Conservation (phyloP, 23 red algal species). For the Cyanidioschyzon merolae region DNA sequence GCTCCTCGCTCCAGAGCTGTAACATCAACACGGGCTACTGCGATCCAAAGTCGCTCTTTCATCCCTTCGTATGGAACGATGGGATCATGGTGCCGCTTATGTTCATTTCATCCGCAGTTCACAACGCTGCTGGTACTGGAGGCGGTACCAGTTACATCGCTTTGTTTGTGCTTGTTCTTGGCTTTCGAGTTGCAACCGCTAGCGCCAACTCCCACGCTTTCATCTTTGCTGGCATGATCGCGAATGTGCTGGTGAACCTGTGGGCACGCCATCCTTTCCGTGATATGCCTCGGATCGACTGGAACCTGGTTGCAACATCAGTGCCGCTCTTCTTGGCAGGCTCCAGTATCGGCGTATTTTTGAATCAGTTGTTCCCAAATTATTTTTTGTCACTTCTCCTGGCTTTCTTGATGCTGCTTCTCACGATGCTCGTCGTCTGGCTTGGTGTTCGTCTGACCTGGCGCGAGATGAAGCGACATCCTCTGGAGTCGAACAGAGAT, state of each 20-base stretch:
- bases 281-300: conserved; percentile 20
- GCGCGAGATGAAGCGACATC: neutral
- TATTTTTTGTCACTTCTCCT: conserved; percentile 24
- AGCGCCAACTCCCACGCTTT: conserved; percentile 6
- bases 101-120: neutral
- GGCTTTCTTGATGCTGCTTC: conserved; percentile 16
- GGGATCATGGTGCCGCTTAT: neutral
- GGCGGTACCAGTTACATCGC: conserved; percentile 19
- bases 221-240: conserved; percentile 14
- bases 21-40: neutral
- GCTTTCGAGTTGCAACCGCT: neutral
- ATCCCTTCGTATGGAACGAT: conserved; percentile 9
- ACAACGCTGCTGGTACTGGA: neutral
- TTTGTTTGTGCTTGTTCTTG: neutral
- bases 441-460: neutral
- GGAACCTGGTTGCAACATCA: conserved; percentile 8
- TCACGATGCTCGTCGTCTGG: neutral
- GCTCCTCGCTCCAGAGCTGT: neutral
- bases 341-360: conserved; percentile 17
- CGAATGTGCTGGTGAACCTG: conserved; percentile 6
- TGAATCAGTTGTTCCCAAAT: conserved; percentile 25
- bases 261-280: conserved; percentile 8
- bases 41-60: neutral
- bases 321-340: conserved; percentile 24
- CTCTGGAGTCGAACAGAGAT: no score